Evolutionary conservation across 495 filamentous ascomycete genomes (phyloP), one percentile per base, ranked within the genome.

Genomic region (Penicillium soppii): DNA sequence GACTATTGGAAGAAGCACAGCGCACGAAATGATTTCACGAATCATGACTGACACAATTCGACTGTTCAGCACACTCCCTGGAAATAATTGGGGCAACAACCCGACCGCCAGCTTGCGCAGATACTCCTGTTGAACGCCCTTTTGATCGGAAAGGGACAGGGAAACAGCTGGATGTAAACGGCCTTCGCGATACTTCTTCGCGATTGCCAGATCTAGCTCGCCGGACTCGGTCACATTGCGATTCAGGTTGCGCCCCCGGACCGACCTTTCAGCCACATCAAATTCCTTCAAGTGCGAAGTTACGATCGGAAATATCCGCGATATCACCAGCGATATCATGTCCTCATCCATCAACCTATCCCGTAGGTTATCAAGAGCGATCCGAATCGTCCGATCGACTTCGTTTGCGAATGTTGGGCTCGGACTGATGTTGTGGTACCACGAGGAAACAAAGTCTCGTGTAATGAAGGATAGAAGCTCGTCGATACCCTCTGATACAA

Each of bases 211-310:
- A 69, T 97, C 88, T 52, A 99, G 74, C 74, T 97, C 95, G 57
- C 96, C 92, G 2, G 91, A 95, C 68, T 99, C 95, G 8, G 95
- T 99, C 25, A 99, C 84, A 64, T 86, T 90, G 29, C 88, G 83
- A 53, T 88, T 91, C 53, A 98, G 71, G 64, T 95, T 85, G 57
- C 85, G 87, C 20, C 95, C 95, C 52, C 94, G 81, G 5, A 99
- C 86, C 16, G 82, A 79, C 40, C 87, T 82, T 72, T 99, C 95
- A 8, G 95, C 95, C 38, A 95, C 82, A 59, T 90, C 90, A 60
- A 95, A 95, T 51, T 95, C 87, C 52, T 82, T 88, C 51, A 99
- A 82, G 66, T 99, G 95, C 5, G 82, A 78, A n/a, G 94, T 97
- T 49, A 99, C 61, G 47, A 96, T 83, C 17, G 95, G 95, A 40